These are phyloP conservation scores for Theobroma grandiflorum DNA, from an alignment of 441 rosid species.

Conservation along the genomic window DNA sequence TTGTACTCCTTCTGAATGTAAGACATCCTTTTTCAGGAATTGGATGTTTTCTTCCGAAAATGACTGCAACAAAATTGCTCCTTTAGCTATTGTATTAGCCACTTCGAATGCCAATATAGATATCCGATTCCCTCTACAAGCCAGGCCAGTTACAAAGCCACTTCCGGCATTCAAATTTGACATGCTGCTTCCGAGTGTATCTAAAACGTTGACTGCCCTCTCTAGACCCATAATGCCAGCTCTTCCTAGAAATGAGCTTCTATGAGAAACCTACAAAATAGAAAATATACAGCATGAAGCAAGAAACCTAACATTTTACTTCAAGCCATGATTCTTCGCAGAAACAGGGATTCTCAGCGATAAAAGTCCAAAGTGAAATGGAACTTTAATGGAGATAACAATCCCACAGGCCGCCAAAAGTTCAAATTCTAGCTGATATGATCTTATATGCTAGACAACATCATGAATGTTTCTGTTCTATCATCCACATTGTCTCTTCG, in stretches of 20 bases:
- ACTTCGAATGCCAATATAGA: slow-evolving; percentile 84
- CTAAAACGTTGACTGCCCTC: slow-evolving; percentile 82
- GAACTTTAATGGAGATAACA: not conserved
- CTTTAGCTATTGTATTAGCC: slow-evolving; percentile 89
- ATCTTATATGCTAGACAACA: not conserved
- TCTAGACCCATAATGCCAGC: slow-evolving; percentile 73
- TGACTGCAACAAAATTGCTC: slow-evolving; percentile 74
- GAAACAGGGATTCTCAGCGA: not conserved
- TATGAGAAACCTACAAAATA: slow-evolving; percentile 50
- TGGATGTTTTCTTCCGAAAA: slow-evolving; percentile 68
- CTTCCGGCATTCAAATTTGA: slow-evolving; percentile 66
- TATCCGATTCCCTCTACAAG: slow-evolving; percentile 62
- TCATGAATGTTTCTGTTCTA: not conserved
- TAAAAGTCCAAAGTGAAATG: not conserved
- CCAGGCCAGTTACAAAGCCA: slow-evolving; percentile 62
- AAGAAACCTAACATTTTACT: not conserved
- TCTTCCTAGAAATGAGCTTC: slow-evolving; percentile 74
- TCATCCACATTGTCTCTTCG: not conserved
- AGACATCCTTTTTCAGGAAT: slow-evolving; percentile 66
- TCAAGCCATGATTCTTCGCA: not conserved
- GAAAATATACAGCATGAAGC: slow-evolving; percentile 19
- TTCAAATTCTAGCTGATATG: not conserved
- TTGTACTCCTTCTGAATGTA: slow-evolving; percentile 73
- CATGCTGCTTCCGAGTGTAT: slow-evolving; percentile 89
- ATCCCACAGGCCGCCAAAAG: not conserved